These are phyloP conservation scores for Neofusicoccum parvum DNA, from an alignment of 2,329 filamentous ascomycete genomes.

Conservation along the genomic window DNA sequence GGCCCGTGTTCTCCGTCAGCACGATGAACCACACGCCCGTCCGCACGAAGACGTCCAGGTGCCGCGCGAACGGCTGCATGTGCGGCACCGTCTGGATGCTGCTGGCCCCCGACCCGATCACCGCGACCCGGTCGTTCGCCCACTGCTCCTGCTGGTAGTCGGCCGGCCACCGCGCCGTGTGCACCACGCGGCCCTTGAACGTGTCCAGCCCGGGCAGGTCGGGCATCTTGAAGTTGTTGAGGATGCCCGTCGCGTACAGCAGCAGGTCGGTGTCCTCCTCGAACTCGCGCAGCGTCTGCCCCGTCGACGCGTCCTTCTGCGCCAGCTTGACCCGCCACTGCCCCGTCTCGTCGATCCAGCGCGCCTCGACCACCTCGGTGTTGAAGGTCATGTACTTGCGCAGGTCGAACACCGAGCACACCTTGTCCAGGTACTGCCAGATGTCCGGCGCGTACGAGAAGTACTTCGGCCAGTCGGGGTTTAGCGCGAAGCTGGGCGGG, in stretches of 20 bases:
- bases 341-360: conserved; percentile 53
- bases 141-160: conserved; percentile 49
- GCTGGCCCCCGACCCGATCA: conserved; percentile 49
- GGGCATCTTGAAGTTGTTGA: conserved; percentile 44
- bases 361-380: conserved; percentile 49
- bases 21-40: conserved; percentile 50
- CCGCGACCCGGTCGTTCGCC: conserved; percentile 45
- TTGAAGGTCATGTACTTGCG: conserved; percentile 58
- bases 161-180: conserved; percentile 51
- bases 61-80: conserved; percentile 51
- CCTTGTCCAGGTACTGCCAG: conserved; percentile 51
- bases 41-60: conserved; percentile 51
- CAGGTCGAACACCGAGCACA: conserved; percentile 52
- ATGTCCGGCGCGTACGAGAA: conserved; percentile 52
- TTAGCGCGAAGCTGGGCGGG: conserved; percentile 40
- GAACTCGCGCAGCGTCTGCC: conserved; percentile 41
- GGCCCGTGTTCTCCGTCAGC: conserved; percentile 50
- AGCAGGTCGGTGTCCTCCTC: conserved; percentile 49
- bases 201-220: conserved; percentile 46
- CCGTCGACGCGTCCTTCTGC: conserved; percentile 36
- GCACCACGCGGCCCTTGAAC: conserved; percentile 47
- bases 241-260: conserved; percentile 47
- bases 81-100: conserved; percentile 50
- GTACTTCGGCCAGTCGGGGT: conserved; percentile 52
- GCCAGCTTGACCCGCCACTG: conserved; percentile 54